Conservation (phyloP, 257 asterid genomes). For the Lycium barbarum region DNA sequence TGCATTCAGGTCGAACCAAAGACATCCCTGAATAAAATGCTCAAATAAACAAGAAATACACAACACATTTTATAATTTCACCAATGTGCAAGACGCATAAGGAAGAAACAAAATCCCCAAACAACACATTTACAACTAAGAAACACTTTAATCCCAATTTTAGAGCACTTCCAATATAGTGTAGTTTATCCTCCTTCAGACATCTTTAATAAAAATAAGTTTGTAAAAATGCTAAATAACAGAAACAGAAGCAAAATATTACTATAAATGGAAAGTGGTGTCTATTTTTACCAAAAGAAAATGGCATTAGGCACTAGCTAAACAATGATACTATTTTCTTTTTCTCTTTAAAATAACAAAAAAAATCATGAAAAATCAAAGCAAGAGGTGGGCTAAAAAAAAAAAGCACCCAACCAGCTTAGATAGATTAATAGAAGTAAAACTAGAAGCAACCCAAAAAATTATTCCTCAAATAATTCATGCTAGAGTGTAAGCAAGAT, state of each 20-base stretch:
- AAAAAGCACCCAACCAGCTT: background rate
- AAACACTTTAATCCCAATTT: background rate
- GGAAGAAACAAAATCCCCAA: background rate
- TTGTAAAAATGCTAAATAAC: background rate
- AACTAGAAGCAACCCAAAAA: background rate
- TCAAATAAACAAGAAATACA: background rate
- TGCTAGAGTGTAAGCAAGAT: background rate
- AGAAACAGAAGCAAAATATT: background rate
- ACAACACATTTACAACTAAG: background rate
- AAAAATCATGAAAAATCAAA: background rate
- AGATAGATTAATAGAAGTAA: background rate
- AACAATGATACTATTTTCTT: background rate
- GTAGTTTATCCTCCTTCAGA: background rate
- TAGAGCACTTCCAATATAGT: conserved; percentile 8
- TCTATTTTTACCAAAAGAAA: background rate
- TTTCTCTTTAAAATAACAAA: background rate
- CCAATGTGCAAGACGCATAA: background rate
- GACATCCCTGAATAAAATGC: background rate
- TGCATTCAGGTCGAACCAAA: background rate
- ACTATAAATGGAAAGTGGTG: background rate
- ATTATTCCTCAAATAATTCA: background rate
- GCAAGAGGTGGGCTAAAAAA: background rate
- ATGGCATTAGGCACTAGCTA: background rate
- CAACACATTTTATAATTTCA: background rate
- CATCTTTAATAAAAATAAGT: background rate